Evolutionary conservation across 257 asterid genomes (phyloP).

Genomic region (Plantago major): DNA sequence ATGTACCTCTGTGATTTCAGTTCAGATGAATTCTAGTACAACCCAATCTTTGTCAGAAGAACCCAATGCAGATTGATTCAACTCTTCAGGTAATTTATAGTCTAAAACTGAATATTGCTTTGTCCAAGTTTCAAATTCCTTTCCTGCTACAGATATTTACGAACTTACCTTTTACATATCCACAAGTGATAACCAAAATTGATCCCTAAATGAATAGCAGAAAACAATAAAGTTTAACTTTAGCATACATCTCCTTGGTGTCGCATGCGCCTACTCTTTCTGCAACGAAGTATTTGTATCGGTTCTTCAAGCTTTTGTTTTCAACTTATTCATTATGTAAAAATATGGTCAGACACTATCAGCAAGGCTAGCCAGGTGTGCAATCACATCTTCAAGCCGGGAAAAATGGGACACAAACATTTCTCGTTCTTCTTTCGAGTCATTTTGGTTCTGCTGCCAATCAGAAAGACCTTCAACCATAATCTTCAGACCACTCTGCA

Average conservation of each 20-base stretch:
- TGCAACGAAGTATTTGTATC: constrained; percentile 2
- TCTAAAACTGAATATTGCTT: too few relatives aligned
- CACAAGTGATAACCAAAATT: not conserved
- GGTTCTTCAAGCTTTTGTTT: constrained; percentile 2
- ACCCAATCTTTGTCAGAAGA: too few relatives aligned
- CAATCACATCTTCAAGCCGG: constrained; percentile 65
- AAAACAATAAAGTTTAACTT: too few relatives aligned
- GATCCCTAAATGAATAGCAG: not conserved
- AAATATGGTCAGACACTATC: constrained; percentile 26
- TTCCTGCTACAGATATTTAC: too few relatives aligned
- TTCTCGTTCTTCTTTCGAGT: constrained; percentile 45
- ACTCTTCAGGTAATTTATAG: too few relatives aligned
- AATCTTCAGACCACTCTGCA: constrained; percentile 72
- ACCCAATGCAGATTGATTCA: too few relatives aligned
- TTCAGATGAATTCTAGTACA: too few relatives aligned
- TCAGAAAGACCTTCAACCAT: constrained; percentile 72
- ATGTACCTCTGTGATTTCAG: too few relatives aligned
- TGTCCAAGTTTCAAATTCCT: too few relatives aligned
- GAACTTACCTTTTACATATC: too few relatives aligned
- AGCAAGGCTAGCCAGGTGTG: constrained; percentile 60
- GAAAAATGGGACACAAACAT: constrained; percentile 56
- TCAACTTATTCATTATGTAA: not conserved
- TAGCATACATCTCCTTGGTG: not conserved
- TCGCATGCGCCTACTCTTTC: not conserved
- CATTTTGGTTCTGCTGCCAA: constrained; percentile 56